Conservation (phyloP, 768 basidiomycete species). For the Chiua virens region DNA sequence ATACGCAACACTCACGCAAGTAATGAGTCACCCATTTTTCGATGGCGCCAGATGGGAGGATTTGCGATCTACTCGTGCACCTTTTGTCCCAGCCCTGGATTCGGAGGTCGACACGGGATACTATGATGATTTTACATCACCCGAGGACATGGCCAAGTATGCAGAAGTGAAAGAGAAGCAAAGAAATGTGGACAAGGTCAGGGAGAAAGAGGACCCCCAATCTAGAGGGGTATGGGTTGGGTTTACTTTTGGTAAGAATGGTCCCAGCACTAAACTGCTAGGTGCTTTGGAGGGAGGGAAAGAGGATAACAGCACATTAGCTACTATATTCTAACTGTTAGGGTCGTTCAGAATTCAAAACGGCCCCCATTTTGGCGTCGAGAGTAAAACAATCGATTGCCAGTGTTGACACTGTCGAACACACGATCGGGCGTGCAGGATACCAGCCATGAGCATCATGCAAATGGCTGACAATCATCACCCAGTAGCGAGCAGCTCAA, state of each 20-base stretch:
- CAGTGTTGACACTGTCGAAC: too few species aligned
- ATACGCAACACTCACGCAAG: constrained; percentile 68
- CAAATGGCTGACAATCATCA: too few species aligned
- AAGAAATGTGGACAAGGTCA: constrained; percentile 86
- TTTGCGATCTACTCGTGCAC: constrained; percentile 73
- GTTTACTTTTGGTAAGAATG: constrained; percentile 89
- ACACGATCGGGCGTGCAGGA: too few species aligned
- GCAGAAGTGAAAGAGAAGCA: constrained; percentile 98
- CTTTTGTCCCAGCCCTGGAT: constrained; percentile 93
- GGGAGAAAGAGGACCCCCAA: constrained; percentile 79
- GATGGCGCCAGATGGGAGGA: constrained; percentile 70
- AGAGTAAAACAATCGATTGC: too few species aligned
- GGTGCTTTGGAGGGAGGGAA: constrained; percentile 33
- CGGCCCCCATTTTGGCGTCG: too few species aligned
- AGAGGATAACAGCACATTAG: constrained; percentile 50
- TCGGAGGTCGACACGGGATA: constrained; percentile 94
- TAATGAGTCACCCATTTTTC: constrained; percentile 85
- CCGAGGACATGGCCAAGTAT: constrained; percentile 98
- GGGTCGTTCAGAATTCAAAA: too few species aligned
- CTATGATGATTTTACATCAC: constrained; percentile 86
- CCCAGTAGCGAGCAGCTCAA: too few species aligned
- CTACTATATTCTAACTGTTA: constrained; percentile 65
- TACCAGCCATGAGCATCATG: too few species aligned
- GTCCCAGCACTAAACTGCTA: constrained; percentile 48
- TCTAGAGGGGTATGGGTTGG: constrained; percentile 86